phyloP scores from a whole-genome alignment of 1,284 basidiomycete genomes.

The Tetrapyrgos nigripes region DNA sequence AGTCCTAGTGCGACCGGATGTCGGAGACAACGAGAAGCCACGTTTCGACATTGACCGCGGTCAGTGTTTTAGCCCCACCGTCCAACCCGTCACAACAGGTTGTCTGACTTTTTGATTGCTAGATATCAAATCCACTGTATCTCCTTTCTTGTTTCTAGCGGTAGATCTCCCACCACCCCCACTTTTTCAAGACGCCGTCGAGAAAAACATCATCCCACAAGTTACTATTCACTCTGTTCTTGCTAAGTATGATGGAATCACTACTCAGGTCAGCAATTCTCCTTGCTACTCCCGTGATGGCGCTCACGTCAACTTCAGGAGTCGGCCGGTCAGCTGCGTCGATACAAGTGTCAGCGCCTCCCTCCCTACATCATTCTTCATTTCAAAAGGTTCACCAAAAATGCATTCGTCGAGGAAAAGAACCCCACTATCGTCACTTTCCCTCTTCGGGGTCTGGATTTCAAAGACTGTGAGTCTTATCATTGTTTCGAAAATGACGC shows the following conservation, averaged over 20 bases:
- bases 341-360: conserved; percentile 88
- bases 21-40: conserved; percentile 75
- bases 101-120: conserved; percentile 15
- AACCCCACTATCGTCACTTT: conserved; percentile 99
- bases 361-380: conserved; percentile 95
- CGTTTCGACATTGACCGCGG: conserved; percentile 93
- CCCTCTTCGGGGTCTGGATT: conserved; percentile 90
- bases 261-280: conserved; percentile 72
- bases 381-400: conserved; percentile 98
- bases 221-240: conserved; percentile 91
- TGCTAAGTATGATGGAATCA: conserved; percentile 95
- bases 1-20: conserved; percentile 84
- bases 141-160: conserved; percentile 95
- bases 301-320: conserved; percentile 56
- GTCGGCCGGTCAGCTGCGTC: conserved; percentile 83
- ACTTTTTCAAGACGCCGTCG: conserved; percentile 92
- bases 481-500: conserved; percentile 17
- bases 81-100: conserved; percentile 14
- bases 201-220: conserved; percentile 99
- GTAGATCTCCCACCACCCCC: conserved; percentile 97
- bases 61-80: conserved; percentile 36
- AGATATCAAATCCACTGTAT: conserved; percentile 88
- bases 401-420: conserved; percentile 97
- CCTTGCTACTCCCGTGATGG: conserved; percentile 21
- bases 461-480: conserved; percentile 79